Conservation (phyloP, 768 basidiomycete species). For the Saitozyma podzolica region DNA sequence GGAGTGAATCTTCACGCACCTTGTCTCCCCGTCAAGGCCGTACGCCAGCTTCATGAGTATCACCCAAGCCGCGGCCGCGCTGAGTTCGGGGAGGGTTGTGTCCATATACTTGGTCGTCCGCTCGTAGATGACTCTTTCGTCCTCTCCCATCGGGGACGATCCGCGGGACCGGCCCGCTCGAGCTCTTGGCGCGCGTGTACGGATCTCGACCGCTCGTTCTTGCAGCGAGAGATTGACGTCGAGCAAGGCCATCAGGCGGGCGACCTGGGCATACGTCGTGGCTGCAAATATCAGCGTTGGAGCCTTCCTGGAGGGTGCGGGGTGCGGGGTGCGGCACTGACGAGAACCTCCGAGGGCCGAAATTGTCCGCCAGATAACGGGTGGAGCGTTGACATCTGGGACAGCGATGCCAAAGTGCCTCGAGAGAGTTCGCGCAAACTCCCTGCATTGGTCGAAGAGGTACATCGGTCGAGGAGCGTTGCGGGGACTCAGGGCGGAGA, state of each 20-base stretch:
- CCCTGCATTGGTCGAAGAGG: conserved; percentile 65
- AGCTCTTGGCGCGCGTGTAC: conserved; percentile 57
- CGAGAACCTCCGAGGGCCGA: conserved; percentile 67
- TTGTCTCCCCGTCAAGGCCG: conserved; percentile 69
- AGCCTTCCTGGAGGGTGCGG: neutral
- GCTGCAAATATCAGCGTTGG: conserved; percentile 26
- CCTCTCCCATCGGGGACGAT: neutral
- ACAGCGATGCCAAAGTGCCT: conserved; percentile 62
- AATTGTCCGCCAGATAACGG: conserved; percentile 74
- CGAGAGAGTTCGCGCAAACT: conserved; percentile 64
- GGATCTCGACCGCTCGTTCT: conserved; percentile 59
- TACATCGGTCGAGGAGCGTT: conserved; percentile 46
- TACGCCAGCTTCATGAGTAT: conserved; percentile 81
- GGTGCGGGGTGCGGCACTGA: neutral
- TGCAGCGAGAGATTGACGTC: conserved; percentile 33
- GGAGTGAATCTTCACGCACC: conserved; percentile 55
- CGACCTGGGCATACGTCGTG: conserved; percentile 29
- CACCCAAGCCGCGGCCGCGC: conserved; percentile 62
- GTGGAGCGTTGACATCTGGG: conserved; percentile 74
- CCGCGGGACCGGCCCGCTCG: conserved; percentile 1
- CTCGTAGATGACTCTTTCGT: conserved; percentile 42
- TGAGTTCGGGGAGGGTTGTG: conserved; percentile 62
- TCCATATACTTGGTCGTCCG: conserved; percentile 63
- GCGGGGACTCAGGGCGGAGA: conserved; percentile 67
- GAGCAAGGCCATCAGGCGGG: conserved; percentile 24